These are phyloP conservation scores for Pythium apleroticum DNA, from an alignment of 352 stramenopile species.

Conservation along the genomic window DNA sequence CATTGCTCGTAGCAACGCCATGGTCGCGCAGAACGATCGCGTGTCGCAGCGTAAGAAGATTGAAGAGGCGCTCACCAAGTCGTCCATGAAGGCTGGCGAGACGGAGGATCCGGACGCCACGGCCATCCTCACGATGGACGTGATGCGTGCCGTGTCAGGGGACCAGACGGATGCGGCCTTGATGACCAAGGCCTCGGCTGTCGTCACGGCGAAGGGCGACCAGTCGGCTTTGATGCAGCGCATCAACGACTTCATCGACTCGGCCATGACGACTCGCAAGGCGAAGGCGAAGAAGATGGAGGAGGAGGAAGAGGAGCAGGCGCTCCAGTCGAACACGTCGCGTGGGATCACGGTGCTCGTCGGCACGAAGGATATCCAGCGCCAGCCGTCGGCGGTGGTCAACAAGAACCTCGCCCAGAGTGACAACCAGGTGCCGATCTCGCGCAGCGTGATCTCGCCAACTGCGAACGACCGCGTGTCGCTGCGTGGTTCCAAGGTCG, in stretches of 20 bases:
- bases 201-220: constrained; percentile 32
- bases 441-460: constrained; percentile 13
- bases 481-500: constrained; percentile 24
- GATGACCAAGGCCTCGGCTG: constrained; percentile 39
- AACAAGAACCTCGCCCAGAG: constrained; percentile 34
- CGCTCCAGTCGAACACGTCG: constrained; percentile 18
- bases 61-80: constrained; percentile 10
- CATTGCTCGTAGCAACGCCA: constrained; percentile 29
- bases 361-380: constrained; percentile 31
- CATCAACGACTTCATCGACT: constrained; percentile 31
- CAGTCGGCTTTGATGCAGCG: constrained; percentile 3
- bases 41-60: constrained; percentile 22
- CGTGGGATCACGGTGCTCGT: constrained; percentile 10
- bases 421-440: constrained; percentile 30
- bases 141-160: constrained; percentile 27
- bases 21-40: constrained; percentile 31
- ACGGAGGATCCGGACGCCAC: not conserved
- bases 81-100: not conserved
- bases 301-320: constrained; percentile 13
- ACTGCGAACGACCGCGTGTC: constrained; percentile 27
- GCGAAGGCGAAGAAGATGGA: not conserved
- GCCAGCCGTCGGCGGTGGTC: constrained; percentile 23
- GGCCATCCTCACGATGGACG: constrained; percentile 17
- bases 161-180: constrained; percentile 24
- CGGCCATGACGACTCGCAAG: not conserved